phyloP scores from a whole-genome alignment of 768 basidiomycete species.

The Infundibulicybe gibba region DNA sequence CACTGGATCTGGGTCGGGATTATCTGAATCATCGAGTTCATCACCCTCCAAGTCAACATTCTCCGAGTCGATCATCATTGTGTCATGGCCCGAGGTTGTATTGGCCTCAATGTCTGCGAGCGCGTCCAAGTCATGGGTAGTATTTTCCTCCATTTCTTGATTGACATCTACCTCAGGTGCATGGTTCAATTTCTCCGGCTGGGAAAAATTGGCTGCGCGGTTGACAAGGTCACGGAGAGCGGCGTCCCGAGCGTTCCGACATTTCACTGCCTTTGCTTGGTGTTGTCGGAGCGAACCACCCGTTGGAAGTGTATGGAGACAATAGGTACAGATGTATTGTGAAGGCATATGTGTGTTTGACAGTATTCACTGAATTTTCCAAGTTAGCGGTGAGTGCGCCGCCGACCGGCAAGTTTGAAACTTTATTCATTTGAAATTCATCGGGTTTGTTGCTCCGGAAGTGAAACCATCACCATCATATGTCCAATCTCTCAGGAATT shows the following conservation, averaged over 20 bases:
- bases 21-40: slow-evolving; percentile 8
- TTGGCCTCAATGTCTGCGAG: neutral
- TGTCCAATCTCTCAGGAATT: neutral
- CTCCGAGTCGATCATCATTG: neutral
- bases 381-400: no score
- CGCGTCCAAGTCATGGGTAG: neutral
- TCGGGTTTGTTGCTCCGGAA: no score
- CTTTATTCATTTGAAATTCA: no score
- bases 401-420: no score
- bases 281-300: neutral
- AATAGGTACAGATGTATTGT: neutral
- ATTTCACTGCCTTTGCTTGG: neutral
- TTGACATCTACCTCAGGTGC: no score
- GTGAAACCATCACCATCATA: neutral
- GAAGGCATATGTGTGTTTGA: neutral
- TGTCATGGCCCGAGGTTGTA: neutral
- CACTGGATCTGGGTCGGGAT: slow-evolving; percentile 20
- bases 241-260: neutral
- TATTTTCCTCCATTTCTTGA: neutral
- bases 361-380: no score
- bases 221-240: neutral
- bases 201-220: neutral
- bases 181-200: neutral
- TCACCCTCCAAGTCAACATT: slow-evolving; percentile 16
- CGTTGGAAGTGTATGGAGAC: neutral